Conservation (phyloP, 1,284 basidiomycete genomes). For the Ceratobasidium sp. region DNA sequence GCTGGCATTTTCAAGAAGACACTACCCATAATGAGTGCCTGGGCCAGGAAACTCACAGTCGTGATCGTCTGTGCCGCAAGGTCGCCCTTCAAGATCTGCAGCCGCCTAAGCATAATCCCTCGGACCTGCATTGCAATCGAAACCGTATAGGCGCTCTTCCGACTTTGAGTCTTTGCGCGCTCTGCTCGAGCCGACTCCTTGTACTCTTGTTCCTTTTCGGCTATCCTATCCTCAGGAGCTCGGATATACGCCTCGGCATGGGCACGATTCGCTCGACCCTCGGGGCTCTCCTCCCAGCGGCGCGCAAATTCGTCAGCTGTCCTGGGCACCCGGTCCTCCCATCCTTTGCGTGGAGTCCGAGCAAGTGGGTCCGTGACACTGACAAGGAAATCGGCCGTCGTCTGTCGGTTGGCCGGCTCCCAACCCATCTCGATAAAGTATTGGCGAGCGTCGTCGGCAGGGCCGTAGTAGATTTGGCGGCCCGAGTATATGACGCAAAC, state of each 20-base stretch:
- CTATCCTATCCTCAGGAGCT: slow-evolving; percentile 57
- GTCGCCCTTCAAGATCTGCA: slow-evolving; percentile 71
- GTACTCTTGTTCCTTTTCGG: slow-evolving; percentile 50
- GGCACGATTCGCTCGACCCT: slow-evolving; percentile 52
- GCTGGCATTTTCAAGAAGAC: background rate
- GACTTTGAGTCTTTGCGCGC: slow-evolving; percentile 51
- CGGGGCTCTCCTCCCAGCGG: slow-evolving; percentile 56
- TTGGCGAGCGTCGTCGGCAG: no score
- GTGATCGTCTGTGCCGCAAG: slow-evolving; percentile 50
- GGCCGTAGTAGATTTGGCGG: no score
- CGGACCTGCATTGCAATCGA: slow-evolving; percentile 64
- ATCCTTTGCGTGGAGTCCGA: slow-evolving; percentile 61
- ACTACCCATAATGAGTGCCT: background rate
- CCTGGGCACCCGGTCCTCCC: slow-evolving; percentile 59
- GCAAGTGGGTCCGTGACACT: slow-evolving; percentile 65
- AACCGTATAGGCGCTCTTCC: slow-evolving; percentile 58
- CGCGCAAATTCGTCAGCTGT: slow-evolving; percentile 68
- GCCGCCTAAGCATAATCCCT: slow-evolving; percentile 66
- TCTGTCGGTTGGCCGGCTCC: slow-evolving; percentile 74
- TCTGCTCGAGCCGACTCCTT: slow-evolving; percentile 60
- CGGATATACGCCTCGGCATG: slow-evolving; percentile 59
- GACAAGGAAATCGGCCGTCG: slow-evolving; percentile 70
- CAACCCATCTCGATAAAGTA: no score
- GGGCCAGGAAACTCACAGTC: background rate
- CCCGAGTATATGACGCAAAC: no score